Percentiles rank a stretch among this genome's conserved stretches.
Evolutionary conservation across 192 early-diverging fungal species (phyloP).

Genomic region (Coemansia sp.): DNA sequence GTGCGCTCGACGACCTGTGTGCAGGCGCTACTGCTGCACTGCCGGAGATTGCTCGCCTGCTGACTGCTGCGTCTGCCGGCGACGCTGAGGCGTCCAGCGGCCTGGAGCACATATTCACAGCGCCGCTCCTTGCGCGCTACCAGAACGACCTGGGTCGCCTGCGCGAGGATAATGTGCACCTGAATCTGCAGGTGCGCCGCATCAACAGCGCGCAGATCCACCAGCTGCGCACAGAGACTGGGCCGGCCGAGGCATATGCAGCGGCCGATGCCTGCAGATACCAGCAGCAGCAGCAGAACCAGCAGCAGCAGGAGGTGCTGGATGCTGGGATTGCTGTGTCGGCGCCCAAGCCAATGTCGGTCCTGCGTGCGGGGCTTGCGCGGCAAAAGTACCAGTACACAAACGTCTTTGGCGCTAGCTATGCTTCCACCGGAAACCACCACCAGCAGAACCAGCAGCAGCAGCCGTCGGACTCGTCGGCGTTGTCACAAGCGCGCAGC

Average conservation of each 20-base stretch:
- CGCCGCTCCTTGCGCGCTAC: constrained; percentile 32
- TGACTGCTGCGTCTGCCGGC: constrained; percentile 22
- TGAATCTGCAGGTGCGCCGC: constrained; percentile 22
- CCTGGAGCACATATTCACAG: constrained; percentile 25
- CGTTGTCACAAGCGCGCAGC: not conserved
- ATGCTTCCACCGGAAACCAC: constrained; percentile 5
- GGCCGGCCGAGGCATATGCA: constrained; percentile 27
- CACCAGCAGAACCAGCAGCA: not conserved
- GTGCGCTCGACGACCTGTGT: constrained; percentile 32
- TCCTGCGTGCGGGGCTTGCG: constrained; percentile 27
- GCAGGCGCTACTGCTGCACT: constrained; percentile 27
- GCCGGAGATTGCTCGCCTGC: constrained; percentile 24
- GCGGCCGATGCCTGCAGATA: constrained; percentile 11
- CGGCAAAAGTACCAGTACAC: constrained; percentile 28
- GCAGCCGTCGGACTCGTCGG: not conserved
- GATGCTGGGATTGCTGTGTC: not conserved
- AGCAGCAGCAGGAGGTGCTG: constrained; percentile 6
- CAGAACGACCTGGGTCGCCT: constrained; percentile 29
- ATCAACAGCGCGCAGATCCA: constrained; percentile 25
- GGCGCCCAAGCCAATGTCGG: constrained; percentile 9
- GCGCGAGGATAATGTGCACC: constrained; percentile 31
- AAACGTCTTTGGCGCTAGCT: constrained; percentile 21
- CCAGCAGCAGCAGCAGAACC: constrained; percentile 3
- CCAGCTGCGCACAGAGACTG: constrained; percentile 41
- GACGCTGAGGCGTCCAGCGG: constrained; percentile 13